Evolutionary conservation across 208 protist genomes (phyloP).

Genomic region (Leishmania lainsoni): DNA sequence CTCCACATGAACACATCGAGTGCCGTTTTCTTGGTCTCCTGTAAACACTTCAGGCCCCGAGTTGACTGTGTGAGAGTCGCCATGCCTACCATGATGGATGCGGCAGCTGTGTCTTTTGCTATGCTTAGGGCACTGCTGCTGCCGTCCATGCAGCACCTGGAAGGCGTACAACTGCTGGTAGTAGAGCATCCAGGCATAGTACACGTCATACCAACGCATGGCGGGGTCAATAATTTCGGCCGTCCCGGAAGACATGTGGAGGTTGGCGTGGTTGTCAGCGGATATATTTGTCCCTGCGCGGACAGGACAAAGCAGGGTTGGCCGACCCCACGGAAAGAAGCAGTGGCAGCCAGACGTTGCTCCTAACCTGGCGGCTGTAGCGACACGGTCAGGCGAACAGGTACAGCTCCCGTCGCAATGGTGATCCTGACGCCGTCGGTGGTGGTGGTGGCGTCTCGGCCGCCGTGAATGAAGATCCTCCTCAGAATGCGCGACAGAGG

Average conservation of each 20-base stretch:
- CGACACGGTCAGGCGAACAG: background rate
- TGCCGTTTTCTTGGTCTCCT: background rate
- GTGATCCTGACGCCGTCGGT: background rate
- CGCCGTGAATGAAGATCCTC: background rate
- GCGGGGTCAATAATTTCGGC: background rate
- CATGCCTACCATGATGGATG: background rate
- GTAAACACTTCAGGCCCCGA: background rate
- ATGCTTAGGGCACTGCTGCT: conserved; percentile 18
- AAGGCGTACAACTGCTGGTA: conserved; percentile 60
- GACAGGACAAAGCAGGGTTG: background rate
- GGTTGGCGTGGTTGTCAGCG: background rate
- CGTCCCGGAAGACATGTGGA: background rate
- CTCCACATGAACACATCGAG: background rate
- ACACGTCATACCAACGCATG: conserved; percentile 55
- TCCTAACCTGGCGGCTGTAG: background rate
- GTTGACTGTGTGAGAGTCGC: background rate
- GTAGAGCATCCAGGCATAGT: conserved; percentile 72
- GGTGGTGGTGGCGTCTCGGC: background rate
- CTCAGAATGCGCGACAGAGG: background rate
- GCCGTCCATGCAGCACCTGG: conserved; percentile 22
- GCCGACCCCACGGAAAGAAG: background rate
- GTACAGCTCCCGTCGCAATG: background rate
- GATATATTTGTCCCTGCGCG: background rate
- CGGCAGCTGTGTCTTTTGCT: background rate
- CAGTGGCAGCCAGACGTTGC: background rate